A percentile compares a stretch with the other conserved stretches of the same genome.
phyloP scores from a whole-genome alignment of 164 flowering plant species.

The Tetrastigma voinierianum region DNA sequence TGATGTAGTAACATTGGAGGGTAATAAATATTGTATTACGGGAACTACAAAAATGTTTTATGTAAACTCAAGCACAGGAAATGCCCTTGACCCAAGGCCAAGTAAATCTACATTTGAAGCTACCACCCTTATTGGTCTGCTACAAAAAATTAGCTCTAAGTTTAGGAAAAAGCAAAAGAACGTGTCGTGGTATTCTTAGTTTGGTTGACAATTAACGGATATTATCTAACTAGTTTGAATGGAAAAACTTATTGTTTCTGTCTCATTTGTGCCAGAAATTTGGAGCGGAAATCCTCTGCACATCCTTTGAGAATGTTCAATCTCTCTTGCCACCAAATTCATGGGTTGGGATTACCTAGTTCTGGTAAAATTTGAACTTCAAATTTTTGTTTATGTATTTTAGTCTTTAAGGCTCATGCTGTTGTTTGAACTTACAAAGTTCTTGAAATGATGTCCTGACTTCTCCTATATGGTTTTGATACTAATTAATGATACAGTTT shows the following conservation, averaged over 20 bases:
- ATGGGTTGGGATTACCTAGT: slow-evolving; percentile 85
- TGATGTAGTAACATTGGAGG: slow-evolving; percentile 85
- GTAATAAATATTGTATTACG: slow-evolving; percentile 72
- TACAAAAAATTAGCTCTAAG: slow-evolving; percentile 87
- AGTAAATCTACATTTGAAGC: slow-evolving; percentile 68
- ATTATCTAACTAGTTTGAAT: neutral
- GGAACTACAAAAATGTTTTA: slow-evolving; percentile 85
- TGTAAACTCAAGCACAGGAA: slow-evolving; percentile 79
- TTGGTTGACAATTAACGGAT: neutral
- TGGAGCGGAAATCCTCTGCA: slow-evolving; percentile 84
- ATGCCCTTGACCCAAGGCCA: slow-evolving; percentile 70
- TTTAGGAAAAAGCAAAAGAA: slow-evolving; percentile 82
- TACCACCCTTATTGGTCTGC: slow-evolving; percentile 78
- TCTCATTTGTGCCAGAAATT: slow-evolving; percentile 54
- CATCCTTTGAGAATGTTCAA: slow-evolving; percentile 98
- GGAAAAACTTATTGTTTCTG: slow-evolving; percentile 5
- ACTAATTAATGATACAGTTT: too few relatives aligned
- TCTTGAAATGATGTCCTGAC: neutral
- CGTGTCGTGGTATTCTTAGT: neutral
- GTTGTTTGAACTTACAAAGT: neutral
- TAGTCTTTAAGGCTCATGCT: neutral
- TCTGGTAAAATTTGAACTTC: slow-evolving; percentile 50
- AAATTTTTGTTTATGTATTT: neutral
- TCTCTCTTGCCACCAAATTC: slow-evolving; percentile 84
- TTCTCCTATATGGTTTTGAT: too few relatives aligned